These are phyloP conservation scores for Pichia inconspicua DNA, from an alignment of 1,139 yeast genomes.

Conservation along the genomic window DNA sequence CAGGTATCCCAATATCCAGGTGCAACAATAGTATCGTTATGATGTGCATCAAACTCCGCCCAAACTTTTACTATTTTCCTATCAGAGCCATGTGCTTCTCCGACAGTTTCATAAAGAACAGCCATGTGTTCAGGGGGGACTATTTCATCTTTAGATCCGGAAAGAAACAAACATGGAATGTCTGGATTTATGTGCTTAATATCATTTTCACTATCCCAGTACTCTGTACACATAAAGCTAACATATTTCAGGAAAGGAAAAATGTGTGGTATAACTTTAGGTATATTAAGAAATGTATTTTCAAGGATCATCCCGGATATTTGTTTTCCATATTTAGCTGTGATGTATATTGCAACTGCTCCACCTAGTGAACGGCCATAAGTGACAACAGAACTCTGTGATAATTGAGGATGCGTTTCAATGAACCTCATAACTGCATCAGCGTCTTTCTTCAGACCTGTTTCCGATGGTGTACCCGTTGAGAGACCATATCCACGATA, in stretches of 20 bases:
- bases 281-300: slow-evolving; percentile 75
- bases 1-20: slow-evolving; percentile 69
- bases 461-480: slow-evolving; percentile 69
- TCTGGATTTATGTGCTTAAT: slow-evolving; percentile 44
- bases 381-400: slow-evolving; percentile 49
- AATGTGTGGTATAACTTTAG: slow-evolving; percentile 74
- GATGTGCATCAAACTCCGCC: slow-evolving; percentile 53
- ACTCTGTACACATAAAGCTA: slow-evolving; percentile 61
- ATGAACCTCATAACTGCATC: slow-evolving; percentile 61
- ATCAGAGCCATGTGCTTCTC: slow-evolving; percentile 26
- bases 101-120: slow-evolving; percentile 44
- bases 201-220: slow-evolving; percentile 72
- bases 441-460: slow-evolving; percentile 78
- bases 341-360: slow-evolving; percentile 83
- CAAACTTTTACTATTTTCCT: slow-evolving; percentile 33
- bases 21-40: slow-evolving; percentile 74
- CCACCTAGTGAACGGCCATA: slow-evolving; percentile 95
- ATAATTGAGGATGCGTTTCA: slow-evolving; percentile 42
- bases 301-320: slow-evolving; percentile 63
- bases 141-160: slow-evolving; percentile 77
- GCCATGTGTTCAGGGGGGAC: slow-evolving; percentile 88
- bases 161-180: slow-evolving; percentile 63
- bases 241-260: slow-evolving; percentile 61
- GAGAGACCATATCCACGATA: slow-evolving; percentile 91
- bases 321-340: slow-evolving; percentile 38